These are phyloP conservation scores for Simmondsia chinensis DNA, from an alignment of 148 eudicot genomes.

Conservation along the genomic window DNA sequence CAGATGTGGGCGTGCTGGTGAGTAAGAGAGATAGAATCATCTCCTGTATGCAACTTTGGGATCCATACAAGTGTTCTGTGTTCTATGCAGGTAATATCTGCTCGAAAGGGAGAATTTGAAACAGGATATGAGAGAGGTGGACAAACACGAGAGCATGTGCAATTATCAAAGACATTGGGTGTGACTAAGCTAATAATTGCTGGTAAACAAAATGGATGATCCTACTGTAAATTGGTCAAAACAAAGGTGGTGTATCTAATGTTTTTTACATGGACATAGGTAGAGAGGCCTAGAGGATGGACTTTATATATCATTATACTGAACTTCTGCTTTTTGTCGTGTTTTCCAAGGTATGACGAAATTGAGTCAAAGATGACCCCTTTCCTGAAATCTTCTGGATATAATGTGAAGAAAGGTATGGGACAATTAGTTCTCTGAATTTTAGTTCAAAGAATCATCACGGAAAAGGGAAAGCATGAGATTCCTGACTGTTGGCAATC, in stretches of 20 bases:
- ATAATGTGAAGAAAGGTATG: constrained; percentile 72
- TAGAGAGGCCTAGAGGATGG: too few relatives aligned
- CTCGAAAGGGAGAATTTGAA: constrained; percentile 67
- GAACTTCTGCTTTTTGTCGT: too few relatives aligned
- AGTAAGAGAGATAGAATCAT: too few relatives aligned
- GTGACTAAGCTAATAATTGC: constrained; percentile 55
- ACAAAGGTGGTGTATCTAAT: constrained; percentile 32
- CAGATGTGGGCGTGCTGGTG: constrained; percentile 59
- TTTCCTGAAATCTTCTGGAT: constrained; percentile 48
- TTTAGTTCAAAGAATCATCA: too few relatives aligned
- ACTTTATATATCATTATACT: too few relatives aligned
- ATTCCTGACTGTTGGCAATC: too few relatives aligned
- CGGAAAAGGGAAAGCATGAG: too few relatives aligned
- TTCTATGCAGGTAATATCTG: constrained; percentile 44
- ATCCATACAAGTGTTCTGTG: too few relatives aligned
- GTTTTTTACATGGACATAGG: too few relatives aligned
- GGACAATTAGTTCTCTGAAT: too few relatives aligned
- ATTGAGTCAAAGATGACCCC: constrained; percentile 59
- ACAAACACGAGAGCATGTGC: constrained; percentile 66
- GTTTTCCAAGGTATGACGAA: constrained; percentile 43
- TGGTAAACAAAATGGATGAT: constrained; percentile 63
- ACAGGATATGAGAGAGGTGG: constrained; percentile 71
- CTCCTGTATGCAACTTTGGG: too few relatives aligned
- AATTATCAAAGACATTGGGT: constrained; percentile 61
- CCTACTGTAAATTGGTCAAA: constrained; percentile 59